Percentiles rank a stretch among this genome's conserved stretches.
Conservation (phyloP, 805 yeast species). For the Saccharomycopsis sp. region DNA sequence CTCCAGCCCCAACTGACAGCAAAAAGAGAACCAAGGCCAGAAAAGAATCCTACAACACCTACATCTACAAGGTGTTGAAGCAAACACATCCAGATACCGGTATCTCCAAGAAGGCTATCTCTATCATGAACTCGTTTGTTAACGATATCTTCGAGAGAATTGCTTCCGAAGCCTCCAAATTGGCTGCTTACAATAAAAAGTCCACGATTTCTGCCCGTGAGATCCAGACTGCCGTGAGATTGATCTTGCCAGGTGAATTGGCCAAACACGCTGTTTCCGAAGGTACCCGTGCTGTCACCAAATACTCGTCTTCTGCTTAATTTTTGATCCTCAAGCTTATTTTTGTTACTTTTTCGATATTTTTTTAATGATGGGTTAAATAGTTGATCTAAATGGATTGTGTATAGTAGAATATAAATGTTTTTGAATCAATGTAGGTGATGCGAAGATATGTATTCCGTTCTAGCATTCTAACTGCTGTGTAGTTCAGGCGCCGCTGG, state of each 20-base stretch:
- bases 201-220: slow-evolving; percentile 97
- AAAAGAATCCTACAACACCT: slow-evolving; percentile 97
- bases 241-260: slow-evolving; percentile 96
- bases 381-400: slow-evolving; percentile 11
- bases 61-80: slow-evolving; percentile 96
- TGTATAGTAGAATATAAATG: slow-evolving; percentile 14
- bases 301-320: slow-evolving; percentile 20
- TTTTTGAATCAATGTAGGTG: too few relatives aligned
- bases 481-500: too few relatives aligned
- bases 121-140: slow-evolving; percentile 96
- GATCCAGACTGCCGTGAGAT: slow-evolving; percentile 97
- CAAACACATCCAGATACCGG: slow-evolving; percentile 99
- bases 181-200: slow-evolving; percentile 98
- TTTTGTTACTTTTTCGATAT: slow-evolving; percentile 4
- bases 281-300: slow-evolving; percentile 38
- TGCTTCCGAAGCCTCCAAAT: slow-evolving; percentile 95
- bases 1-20: slow-evolving; percentile 48
- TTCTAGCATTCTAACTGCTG: background rate
- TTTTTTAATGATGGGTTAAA: slow-evolving; percentile 9
- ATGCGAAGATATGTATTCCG: too few relatives aligned
- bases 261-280: slow-evolving; percentile 98
- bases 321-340: background rate
- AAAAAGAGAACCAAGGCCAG: slow-evolving; percentile 94
- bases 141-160: slow-evolving; percentile 98
- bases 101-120: slow-evolving; percentile 98